Conservation (phyloP, 371 early-diverging fungal genomes). For the Mucor piriformis region DNA sequence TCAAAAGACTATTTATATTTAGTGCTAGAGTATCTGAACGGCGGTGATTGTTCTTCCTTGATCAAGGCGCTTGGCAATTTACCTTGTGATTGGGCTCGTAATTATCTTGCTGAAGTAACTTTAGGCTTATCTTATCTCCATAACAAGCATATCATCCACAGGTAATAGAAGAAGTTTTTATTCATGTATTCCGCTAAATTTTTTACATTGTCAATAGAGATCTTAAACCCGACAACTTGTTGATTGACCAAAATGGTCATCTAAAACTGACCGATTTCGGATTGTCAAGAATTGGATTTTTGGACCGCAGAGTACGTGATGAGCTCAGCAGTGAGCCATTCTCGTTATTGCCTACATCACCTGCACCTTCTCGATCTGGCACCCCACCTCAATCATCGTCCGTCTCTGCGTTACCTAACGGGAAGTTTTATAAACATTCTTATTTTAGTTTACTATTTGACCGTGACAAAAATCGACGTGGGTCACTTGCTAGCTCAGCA, state of each 20-base stretch:
- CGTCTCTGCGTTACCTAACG: neutral
- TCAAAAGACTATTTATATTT: constrained; percentile 89
- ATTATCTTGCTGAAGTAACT: constrained; percentile 94
- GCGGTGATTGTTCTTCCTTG: constrained; percentile 94
- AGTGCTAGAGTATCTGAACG: constrained; percentile 96
- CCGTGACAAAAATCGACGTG: constrained; percentile 31
- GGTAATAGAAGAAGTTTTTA: constrained; percentile 48
- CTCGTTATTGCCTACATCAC: constrained; percentile 36
- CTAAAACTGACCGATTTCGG: constrained; percentile 96
- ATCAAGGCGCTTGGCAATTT: constrained; percentile 85
- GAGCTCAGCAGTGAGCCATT: constrained; percentile 35
- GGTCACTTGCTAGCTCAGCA: constrained; percentile 29
- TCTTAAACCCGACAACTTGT: constrained; percentile 89
- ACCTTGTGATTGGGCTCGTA: constrained; percentile 89
- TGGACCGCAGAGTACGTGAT: constrained; percentile 76
- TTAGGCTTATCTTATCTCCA: constrained; percentile 94
- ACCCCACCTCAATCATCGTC: constrained; percentile 39
- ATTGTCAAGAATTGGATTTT: constrained; percentile 83
- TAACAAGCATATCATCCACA: constrained; percentile 77
- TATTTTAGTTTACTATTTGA: constrained; percentile 52
- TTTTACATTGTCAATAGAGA: constrained; percentile 54
- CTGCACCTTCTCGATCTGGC: constrained; percentile 45
- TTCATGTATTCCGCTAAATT: neutral
- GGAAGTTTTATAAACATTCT: constrained; percentile 38
- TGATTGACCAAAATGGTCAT: constrained; percentile 91